Conservation (phyloP, 371 early-diverging fungal genomes). For the Synchytrium microbalum region DNA sequence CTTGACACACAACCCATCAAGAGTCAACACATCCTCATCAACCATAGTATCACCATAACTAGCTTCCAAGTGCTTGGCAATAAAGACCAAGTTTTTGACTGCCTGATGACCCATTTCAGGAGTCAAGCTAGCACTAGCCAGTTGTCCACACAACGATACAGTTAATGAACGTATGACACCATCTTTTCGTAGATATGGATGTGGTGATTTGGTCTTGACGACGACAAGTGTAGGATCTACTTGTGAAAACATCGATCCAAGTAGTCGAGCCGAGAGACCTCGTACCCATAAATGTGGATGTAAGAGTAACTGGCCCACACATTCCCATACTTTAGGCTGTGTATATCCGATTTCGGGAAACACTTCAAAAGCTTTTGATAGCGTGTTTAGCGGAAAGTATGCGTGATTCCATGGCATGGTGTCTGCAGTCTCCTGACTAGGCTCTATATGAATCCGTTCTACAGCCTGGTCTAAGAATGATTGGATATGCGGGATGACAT, state of each 20-base stretch:
- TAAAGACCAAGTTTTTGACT: conserved; percentile 88
- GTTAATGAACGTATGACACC: conserved; percentile 48
- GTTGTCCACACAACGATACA: conserved; percentile 56
- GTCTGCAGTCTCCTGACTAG: conserved; percentile 21
- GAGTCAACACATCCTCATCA: conserved; percentile 19
- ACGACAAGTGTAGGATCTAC: conserved; percentile 46
- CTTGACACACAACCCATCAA: conserved; percentile 15
- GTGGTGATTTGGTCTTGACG: conserved; percentile 24
- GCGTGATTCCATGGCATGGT: conserved; percentile 62
- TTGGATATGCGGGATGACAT: conserved; percentile 41
- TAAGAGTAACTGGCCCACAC: conserved; percentile 46
- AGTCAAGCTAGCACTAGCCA: conserved; percentile 50
- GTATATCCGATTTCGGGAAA: conserved; percentile 27
- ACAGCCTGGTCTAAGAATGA: conserved; percentile 43
- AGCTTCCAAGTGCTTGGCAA: conserved; percentile 52
- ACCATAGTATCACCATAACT: conserved; percentile 1
- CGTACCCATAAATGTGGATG: conserved; percentile 91
- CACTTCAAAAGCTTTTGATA: conserved; percentile 53
- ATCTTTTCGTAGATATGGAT: conserved; percentile 37
- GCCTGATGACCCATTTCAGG: conserved; percentile 78
- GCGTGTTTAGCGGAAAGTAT: conserved; percentile 72
- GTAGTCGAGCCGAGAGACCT: conserved; percentile 54
- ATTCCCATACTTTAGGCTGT: conserved; percentile 8
- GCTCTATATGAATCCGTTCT: conserved; percentile 36
- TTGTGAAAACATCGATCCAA: conserved; percentile 68